A percentile compares a stretch with the other conserved stretches of the same genome.
These are phyloP conservation scores for Colletotrichum melonis DNA, from an alignment of 2,329 filamentous ascomycete genomes.

Conservation along the genomic window DNA sequence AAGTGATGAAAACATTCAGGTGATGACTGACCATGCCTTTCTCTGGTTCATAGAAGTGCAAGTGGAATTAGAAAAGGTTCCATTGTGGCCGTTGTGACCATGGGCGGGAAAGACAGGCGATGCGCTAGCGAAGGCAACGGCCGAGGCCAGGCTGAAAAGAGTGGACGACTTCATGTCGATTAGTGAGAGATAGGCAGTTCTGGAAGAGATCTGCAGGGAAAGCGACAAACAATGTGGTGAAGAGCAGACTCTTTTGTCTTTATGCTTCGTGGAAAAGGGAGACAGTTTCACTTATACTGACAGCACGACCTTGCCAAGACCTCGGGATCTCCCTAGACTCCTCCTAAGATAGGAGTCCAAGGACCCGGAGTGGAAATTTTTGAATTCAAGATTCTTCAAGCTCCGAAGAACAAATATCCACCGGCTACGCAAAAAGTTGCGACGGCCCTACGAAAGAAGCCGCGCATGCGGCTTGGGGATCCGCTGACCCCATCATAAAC, in stretches of 20 bases:
- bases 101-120: not conserved
- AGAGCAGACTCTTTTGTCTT: too few species aligned
- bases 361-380: constrained; percentile 1
- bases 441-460: constrained; percentile 1
- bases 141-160: constrained; percentile 15
- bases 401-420: not conserved
- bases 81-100: not conserved
- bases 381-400: not conserved
- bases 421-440: not conserved
- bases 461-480: not conserved
- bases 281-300: constrained; percentile 11
- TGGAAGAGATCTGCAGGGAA: not conserved
- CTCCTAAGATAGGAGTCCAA: too few species aligned
- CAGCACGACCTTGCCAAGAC: not conserved
- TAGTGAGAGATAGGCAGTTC: constrained; percentile 9
- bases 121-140: not conserved
- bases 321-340: not conserved
- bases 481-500: not conserved
- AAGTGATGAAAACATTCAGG: not conserved
- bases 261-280: too few species aligned
- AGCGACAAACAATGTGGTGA: too few species aligned
- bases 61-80: constrained; percentile 10
- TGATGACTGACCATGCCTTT: constrained; percentile 8
- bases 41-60: constrained; percentile 21
- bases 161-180: constrained; percentile 19